phyloP scores from a whole-genome alignment of 306 rosid genomes.

The Malus fusca region DNA sequence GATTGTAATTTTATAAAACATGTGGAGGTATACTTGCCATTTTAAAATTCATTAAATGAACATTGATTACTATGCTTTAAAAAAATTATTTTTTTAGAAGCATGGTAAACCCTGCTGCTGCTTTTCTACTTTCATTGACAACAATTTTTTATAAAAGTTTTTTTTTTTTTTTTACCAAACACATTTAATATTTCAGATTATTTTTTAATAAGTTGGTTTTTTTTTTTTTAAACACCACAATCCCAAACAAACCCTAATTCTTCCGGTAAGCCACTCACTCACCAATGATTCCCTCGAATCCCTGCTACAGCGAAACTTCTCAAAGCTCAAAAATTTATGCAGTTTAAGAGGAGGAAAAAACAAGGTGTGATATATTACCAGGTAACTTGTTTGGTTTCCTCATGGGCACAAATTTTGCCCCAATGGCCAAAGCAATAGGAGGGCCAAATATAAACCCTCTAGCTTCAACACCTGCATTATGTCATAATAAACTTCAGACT shows the following conservation, averaged over 20 bases:
- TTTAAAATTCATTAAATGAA: too few relatives aligned
- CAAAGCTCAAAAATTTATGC: background rate
- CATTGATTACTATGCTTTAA: too few relatives aligned
- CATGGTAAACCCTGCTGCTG: rapidly evolving
- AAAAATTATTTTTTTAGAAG: too few relatives aligned
- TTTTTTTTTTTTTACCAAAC: too few relatives aligned
- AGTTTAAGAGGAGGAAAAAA: background rate
- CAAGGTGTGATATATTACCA: slow-evolving; percentile 35
- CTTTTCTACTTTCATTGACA: too few relatives aligned
- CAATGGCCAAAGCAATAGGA: slow-evolving; percentile 92
- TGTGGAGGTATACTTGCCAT: too few relatives aligned
- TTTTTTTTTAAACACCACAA: too few relatives aligned
- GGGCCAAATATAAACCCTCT: slow-evolving; percentile 99
- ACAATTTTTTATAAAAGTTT: rapidly evolving
- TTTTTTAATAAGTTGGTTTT: too few relatives aligned
- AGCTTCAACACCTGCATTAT: slow-evolving; percentile 74
- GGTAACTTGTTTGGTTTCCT: slow-evolving; percentile 97
- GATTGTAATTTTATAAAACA: too few relatives aligned
- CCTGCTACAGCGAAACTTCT: background rate
- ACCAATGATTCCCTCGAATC: background rate
- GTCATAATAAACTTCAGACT: slow-evolving; percentile 7
- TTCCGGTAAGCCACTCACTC: background rate
- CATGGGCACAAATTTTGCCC: slow-evolving; percentile 97
- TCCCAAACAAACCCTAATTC: background rate
- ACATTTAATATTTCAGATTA: too few relatives aligned